Evolutionary conservation across 768 basidiomycete species (phyloP), one percentile per base, ranked within the genome.

Genomic region (Albatrellus ellisii): DNA sequence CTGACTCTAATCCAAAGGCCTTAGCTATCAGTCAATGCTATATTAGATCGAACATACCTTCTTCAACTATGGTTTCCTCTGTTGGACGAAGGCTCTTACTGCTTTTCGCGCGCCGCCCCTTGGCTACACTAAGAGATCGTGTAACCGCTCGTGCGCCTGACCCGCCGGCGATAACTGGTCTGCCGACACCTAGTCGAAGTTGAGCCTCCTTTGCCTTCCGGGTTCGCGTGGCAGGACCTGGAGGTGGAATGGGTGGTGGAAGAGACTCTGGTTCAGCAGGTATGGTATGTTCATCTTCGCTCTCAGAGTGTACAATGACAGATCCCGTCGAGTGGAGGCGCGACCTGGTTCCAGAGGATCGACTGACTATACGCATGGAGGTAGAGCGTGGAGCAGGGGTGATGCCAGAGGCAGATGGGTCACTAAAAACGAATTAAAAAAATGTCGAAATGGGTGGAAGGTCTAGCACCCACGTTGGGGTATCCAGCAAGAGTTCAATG

Each of bases 121-220:
- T 71, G 4, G 70, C 62, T n/a, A 68, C 41, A 51, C 66, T 73
- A 25, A 66, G 51, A 0, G 79, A 70, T 55, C 70, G 79, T 6
- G 81, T 83, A 20, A 80, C 60, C 29, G 67, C 60, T 42, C 84
- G 72, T 18, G 83, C 69, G 14, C 83, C 82, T 14, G 62, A 59
- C 20, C 82, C 82, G 21, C 81, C 83, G 25, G 70, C 79, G 14
- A 66, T 63, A 6, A 66, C 64, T 7, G 84, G 84, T 50, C 77
- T 68, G 2, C 84, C 84, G 11, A 84, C 74, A 39, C 85, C 85
- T 14, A 87, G 66, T 47, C 65, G 66, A 31, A 68, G 71, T 57
- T 84, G 84, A 4, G 73, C 67, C 39, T 83, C 79, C 56, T 77
- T 83, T 10, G 81, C 77, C 53, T 82, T 83, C 43, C 79, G 68